Evolutionary conservation across 2,329 filamentous ascomycete species (phyloP).

Genomic region (Bertia moriformis): DNA sequence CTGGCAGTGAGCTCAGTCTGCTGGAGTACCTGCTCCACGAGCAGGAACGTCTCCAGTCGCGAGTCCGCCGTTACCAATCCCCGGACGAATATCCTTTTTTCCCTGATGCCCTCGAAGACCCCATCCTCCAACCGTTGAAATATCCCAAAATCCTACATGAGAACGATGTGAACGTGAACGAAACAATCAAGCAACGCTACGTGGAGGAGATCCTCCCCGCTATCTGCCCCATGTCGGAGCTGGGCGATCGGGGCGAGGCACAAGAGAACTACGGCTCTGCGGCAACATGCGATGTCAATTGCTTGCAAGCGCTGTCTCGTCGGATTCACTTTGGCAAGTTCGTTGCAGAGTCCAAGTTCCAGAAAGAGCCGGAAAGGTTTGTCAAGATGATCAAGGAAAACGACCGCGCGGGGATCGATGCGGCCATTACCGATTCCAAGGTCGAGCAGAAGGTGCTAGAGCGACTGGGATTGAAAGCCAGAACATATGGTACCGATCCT

Average conservation of each 20-base stretch:
- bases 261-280: slow-evolving; percentile 56
- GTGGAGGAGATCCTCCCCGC: slow-evolving; percentile 44
- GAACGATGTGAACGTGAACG: slow-evolving; percentile 52
- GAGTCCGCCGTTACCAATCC: slow-evolving; percentile 51
- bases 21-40: slow-evolving; percentile 50
- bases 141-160: slow-evolving; percentile 51
- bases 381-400: slow-evolving; percentile 44
- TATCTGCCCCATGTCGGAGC: slow-evolving; percentile 33
- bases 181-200: slow-evolving; percentile 45
- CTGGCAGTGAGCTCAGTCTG: slow-evolving; percentile 18
- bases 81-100: slow-evolving; percentile 62
- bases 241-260: slow-evolving; percentile 41
- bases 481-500: slow-evolving; percentile 56
- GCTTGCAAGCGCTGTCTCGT: slow-evolving; percentile 46
- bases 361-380: slow-evolving; percentile 44
- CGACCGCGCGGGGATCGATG: slow-evolving; percentile 46
- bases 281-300: slow-evolving; percentile 47
- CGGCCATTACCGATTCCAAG: slow-evolving; percentile 47
- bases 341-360: slow-evolving; percentile 56
- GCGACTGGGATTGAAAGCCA: slow-evolving; percentile 47
- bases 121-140: slow-evolving; percentile 44
- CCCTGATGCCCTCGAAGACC: slow-evolving; percentile 39
- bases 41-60: slow-evolving; percentile 51
- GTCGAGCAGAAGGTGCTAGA: slow-evolving; percentile 56
- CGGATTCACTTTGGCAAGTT: slow-evolving; percentile 62